phyloP scores from a whole-genome alignment of 2,329 filamentous ascomycete species.

The Colletotrichum lupini region DNA sequence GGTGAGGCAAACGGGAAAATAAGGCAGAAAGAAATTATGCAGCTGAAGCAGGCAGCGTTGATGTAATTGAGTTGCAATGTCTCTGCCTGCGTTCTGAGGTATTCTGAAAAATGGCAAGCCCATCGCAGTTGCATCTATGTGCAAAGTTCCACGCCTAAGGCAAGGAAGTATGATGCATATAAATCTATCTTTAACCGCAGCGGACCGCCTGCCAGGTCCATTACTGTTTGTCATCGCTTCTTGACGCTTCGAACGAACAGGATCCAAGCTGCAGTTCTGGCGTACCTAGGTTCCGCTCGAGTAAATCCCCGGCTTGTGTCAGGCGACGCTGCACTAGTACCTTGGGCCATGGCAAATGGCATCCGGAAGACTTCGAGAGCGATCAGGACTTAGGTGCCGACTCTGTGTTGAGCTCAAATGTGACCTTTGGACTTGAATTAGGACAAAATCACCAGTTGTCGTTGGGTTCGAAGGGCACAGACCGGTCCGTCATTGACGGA shows the following conservation, averaged over 20 bases:
- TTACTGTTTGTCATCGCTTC: neutral
- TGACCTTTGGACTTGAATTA: constrained; percentile 32
- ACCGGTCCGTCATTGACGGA: constrained; percentile 87
- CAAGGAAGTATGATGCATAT: neutral
- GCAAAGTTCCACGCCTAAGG: neutral
- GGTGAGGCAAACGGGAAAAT: too few species aligned
- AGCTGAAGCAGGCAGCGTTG: neutral
- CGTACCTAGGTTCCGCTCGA: neutral
- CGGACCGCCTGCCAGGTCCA: neutral
- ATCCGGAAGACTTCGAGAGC: neutral
- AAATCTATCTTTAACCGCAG: neutral
- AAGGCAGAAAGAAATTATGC: neutral
- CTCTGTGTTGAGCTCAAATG: constrained; percentile 33
- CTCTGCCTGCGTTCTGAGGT: neutral
- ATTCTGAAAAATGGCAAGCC: neutral
- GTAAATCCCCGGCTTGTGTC: neutral
- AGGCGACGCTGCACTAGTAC: neutral
- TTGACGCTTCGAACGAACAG: neutral
- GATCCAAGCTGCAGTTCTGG: neutral
- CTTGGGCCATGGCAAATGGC: neutral
- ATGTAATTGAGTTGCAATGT: neutral
- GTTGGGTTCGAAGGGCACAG: constrained; percentile 25
- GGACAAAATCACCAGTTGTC: neutral
- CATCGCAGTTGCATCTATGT: neutral
- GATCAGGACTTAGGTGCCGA: neutral